Conservation (phyloP, 192 early-diverging fungal genomes). For the Piromyces finnis region DNA sequence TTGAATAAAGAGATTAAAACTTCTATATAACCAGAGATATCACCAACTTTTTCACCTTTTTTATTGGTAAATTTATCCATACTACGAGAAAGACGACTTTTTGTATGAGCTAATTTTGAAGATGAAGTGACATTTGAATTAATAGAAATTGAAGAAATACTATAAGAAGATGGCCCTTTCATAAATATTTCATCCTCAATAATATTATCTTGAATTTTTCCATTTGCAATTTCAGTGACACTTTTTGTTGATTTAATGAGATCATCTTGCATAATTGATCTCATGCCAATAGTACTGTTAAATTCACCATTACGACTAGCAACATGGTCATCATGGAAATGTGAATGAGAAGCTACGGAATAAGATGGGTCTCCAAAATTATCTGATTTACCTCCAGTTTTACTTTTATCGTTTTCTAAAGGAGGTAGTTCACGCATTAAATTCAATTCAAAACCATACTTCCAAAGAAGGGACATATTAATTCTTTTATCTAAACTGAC, state of each 20-base stretch:
- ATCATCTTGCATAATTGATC: neutral
- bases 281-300: neutral
- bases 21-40: neutral
- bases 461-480: neutral
- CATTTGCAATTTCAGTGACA: neutral
- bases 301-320: neutral
- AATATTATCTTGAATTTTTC: neutral
- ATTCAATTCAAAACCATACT: neutral
- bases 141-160: neutral
- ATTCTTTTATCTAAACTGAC: neutral
- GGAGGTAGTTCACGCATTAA: neutral
- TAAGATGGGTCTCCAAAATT: neutral
- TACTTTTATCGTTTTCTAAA: too few relatives aligned
- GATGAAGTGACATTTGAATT: neutral
- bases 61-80: neutral
- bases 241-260: neutral
- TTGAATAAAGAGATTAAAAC: neutral
- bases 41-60: neutral
- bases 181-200: neutral
- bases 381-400: neutral
- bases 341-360: neutral
- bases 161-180: neutral
- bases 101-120: neutral
- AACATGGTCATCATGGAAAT: neutral
- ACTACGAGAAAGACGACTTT: neutral